Conservation (phyloP, 441 rosid genomes). For the Iberis amara region DNA sequence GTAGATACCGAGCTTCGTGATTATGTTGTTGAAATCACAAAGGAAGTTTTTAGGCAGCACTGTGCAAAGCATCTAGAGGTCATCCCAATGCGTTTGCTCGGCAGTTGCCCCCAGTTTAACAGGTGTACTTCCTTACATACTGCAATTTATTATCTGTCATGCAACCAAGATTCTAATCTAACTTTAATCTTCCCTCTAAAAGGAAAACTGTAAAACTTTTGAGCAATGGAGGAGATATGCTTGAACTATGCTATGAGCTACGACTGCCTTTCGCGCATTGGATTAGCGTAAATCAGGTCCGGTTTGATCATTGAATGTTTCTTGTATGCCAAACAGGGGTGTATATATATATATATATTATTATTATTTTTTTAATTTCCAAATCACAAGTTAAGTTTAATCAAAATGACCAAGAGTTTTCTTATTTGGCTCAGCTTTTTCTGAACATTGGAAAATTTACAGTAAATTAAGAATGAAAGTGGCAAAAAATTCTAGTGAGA, state of each 20-base stretch:
- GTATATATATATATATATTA: not conserved
- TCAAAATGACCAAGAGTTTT: no score
- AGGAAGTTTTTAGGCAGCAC: constrained; percentile 75
- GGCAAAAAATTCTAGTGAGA: not conserved
- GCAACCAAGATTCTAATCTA: constrained; percentile 25
- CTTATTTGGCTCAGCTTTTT: not conserved
- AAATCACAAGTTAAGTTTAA: not conserved
- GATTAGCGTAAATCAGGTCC: constrained; percentile 70
- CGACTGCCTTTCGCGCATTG: constrained; percentile 79
- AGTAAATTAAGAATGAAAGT: not conserved
- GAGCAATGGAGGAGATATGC: constrained; percentile 85
- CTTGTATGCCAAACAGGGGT: constrained; percentile 4
- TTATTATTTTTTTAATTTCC: not conserved
- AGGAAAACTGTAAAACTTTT: constrained; percentile 91
- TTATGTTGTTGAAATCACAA: constrained; percentile 63
- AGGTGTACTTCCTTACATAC: constrained; percentile 41
- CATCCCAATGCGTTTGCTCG: constrained; percentile 63
- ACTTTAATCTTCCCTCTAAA: constrained; percentile 30
- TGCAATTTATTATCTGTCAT: constrained; percentile 8
- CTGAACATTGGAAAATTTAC: not conserved
- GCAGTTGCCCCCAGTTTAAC: constrained; percentile 53
- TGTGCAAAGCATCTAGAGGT: constrained; percentile 88
- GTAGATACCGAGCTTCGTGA: constrained; percentile 76
- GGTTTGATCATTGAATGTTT: constrained; percentile 5
- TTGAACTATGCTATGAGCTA: constrained; percentile 87